Conservation (phyloP, 208 protist genomes). For the Leishmania tarentolae region DNA sequence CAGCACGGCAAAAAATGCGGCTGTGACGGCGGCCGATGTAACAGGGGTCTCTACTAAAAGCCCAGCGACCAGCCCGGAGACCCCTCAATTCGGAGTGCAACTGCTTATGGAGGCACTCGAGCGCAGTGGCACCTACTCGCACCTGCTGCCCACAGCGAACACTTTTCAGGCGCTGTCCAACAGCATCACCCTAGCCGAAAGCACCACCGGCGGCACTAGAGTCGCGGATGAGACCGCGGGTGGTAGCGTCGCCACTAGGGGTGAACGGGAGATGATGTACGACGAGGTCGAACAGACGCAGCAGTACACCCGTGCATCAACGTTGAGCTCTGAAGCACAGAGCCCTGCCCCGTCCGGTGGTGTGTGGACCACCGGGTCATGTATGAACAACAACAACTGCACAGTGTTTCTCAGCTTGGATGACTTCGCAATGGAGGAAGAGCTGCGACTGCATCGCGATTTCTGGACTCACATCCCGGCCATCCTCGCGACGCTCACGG, state of each 20-base stretch:
- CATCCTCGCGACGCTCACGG: slow-evolving; percentile 34
- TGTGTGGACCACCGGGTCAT: not conserved
- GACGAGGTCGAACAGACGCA: slow-evolving; percentile 5
- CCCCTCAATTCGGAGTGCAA: slow-evolving; percentile 21
- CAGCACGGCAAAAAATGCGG: not conserved
- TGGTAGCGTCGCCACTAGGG: not conserved
- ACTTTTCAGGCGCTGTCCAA: not conserved
- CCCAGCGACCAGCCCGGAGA: not conserved
- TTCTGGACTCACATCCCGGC: slow-evolving; percentile 44
- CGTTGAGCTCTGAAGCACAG: slow-evolving; percentile 3
- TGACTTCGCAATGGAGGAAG: slow-evolving; percentile 24
- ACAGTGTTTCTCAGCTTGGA: slow-evolving; percentile 15
- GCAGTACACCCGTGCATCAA: not conserved
- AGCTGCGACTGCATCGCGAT: slow-evolving; percentile 38
- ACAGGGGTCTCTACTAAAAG: slow-evolving; percentile 8
- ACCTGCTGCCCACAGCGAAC: slow-evolving; percentile 4
- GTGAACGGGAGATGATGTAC: not conserved
- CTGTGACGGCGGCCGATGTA: not conserved
- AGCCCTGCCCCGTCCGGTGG: not conserved
- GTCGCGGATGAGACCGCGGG: not conserved
- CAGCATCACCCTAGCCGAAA: not conserved
- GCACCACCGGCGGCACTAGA: too few species aligned
- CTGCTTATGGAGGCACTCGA: slow-evolving; percentile 30
- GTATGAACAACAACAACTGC: not conserved
- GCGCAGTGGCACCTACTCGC: slow-evolving; percentile 28